These are phyloP conservation scores for Gossypium turneri DNA, from an alignment of 345 rosid genomes.

Conservation along the genomic window DNA sequence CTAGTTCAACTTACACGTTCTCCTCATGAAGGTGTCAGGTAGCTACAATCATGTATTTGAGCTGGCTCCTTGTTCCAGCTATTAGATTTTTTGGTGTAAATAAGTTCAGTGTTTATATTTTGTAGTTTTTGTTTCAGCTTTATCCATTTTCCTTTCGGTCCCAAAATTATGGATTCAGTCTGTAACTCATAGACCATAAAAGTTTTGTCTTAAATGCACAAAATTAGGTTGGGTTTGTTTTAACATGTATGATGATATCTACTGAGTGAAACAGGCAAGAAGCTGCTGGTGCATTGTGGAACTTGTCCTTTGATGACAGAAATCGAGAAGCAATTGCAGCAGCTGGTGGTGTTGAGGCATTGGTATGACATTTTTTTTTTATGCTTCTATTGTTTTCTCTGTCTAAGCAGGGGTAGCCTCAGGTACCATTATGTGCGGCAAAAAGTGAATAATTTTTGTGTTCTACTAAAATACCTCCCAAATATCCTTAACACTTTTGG, in stretches of 20 bases:
- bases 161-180: background rate
- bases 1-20: constrained; percentile 82
- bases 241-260: background rate
- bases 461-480: constrained; percentile 1
- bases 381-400: constrained; percentile 2
- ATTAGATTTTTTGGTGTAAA: constrained; percentile 3
- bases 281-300: constrained; percentile 92
- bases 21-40: constrained; percentile 95
- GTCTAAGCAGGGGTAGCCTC: background rate
- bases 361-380: constrained; percentile 47
- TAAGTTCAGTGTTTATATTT: background rate
- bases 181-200: background rate
- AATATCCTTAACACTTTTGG: background rate
- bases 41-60: background rate
- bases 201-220: background rate
- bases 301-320: constrained; percentile 76
- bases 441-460: background rate
- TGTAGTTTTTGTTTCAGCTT: background rate
- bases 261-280: constrained; percentile 49
- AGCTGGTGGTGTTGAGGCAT: constrained; percentile 88
- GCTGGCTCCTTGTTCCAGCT: constrained; percentile 6
- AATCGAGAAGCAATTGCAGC: constrained; percentile 83
- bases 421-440: background rate
- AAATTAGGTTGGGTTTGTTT: background rate
- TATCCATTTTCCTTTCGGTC: background rate